Evolutionary conservation across 2,329 filamentous ascomycete genomes (phyloP).

Genomic region (Colletotrichum eleusines): DNA sequence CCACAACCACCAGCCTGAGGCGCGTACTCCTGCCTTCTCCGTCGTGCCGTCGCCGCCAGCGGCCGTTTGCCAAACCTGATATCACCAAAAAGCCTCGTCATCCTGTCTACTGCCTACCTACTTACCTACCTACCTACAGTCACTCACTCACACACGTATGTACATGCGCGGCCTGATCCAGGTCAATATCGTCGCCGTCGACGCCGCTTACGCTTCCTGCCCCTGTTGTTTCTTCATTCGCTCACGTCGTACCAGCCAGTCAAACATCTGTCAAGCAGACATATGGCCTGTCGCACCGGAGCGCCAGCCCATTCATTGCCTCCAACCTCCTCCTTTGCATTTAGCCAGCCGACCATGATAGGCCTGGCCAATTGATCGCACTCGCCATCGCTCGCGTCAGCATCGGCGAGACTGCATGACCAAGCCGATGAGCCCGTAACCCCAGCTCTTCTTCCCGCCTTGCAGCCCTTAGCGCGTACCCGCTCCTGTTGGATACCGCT

Average conservation of each 20-base stretch:
- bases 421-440: conserved; percentile 16
- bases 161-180: neutral
- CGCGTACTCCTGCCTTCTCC: neutral
- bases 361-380: neutral
- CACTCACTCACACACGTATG: neutral
- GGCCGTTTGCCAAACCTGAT: neutral
- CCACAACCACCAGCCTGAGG: neutral
- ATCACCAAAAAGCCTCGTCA: conserved; percentile 14
- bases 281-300: conserved; percentile 4
- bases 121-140: conserved; percentile 5
- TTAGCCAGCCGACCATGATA: conserved; percentile 1
- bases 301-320: neutral
- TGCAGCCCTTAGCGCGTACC: conserved; percentile 21
- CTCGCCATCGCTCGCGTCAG: conserved; percentile 4
- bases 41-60: neutral
- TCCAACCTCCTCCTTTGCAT: conserved; percentile 1
- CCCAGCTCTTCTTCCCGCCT: conserved; percentile 27
- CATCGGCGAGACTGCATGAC: conserved; percentile 3
- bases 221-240: neutral
- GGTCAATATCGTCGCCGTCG: conserved; percentile 4
- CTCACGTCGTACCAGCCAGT: neutral
- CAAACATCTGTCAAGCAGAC: conserved; percentile 3
- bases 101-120: conserved; percentile 7
- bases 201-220: neutral
- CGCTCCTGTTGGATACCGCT: conserved; percentile 12